Percentiles rank a stretch among this genome's conserved stretches.
These are phyloP conservation scores for Aegle marmelos DNA, from an alignment of 345 rosid genomes.

Conservation along the genomic window DNA sequence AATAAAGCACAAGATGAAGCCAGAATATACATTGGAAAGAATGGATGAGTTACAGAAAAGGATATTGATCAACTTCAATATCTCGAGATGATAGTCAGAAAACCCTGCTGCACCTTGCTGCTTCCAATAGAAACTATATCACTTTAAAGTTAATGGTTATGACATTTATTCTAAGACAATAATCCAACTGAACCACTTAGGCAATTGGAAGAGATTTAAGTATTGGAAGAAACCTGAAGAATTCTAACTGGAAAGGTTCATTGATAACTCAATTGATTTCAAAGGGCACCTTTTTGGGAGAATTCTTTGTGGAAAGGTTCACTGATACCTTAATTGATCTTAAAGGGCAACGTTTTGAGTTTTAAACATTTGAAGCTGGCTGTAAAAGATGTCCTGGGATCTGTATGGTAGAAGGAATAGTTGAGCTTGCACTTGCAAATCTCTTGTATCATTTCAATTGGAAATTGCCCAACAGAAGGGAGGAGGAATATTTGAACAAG, in stretches of 20 bases:
- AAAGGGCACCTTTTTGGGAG: conserved; percentile 35
- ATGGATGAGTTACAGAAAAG: conserved; percentile 26
- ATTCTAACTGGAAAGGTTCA: conserved; percentile 44
- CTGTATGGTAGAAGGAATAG: conserved; percentile 17
- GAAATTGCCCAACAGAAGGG: conserved; percentile 35
- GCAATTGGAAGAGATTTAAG: conserved; percentile 41
- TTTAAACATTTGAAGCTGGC: conserved; percentile 37
- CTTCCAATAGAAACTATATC: conserved; percentile 46
- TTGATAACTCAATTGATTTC: conserved; percentile 27
- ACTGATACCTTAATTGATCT: conserved; percentile 3
- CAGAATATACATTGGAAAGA: conserved; percentile 24
- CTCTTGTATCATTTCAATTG: conserved; percentile 37
- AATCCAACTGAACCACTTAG: conserved; percentile 34
- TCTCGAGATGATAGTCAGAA: conserved; percentile 41
- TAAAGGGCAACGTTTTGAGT: conserved; percentile 18
- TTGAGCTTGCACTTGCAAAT: conserved; percentile 40
- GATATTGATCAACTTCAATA: conserved; percentile 34
- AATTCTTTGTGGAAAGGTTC: conserved; percentile 45
- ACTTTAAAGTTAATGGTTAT: conserved; percentile 34
- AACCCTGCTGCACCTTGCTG: conserved; percentile 45
- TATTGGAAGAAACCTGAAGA: conserved; percentile 42
- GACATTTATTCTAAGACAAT: conserved; percentile 28
- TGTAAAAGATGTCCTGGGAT: conserved; percentile 37
- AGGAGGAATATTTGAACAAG: conserved; percentile 28
- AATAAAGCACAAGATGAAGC: conserved; percentile 14